Percentiles rank a stretch among this genome's conserved stretches.
Evolutionary conservation across 2,329 filamentous ascomycete genomes (phyloP).

Genomic region (Paraphoma chrysanthemicola): DNA sequence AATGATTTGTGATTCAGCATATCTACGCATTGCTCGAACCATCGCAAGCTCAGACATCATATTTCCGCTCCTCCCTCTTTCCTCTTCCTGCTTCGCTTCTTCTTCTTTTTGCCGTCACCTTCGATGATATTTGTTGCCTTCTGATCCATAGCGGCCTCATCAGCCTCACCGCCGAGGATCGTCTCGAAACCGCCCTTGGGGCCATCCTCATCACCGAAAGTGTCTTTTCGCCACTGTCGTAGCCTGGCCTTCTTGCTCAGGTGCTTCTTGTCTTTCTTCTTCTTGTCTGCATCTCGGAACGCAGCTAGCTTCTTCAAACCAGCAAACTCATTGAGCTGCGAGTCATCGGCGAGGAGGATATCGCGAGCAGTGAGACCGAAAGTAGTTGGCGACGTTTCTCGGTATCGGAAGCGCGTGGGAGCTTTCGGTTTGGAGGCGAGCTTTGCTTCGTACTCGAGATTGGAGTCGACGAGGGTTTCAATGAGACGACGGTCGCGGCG

Average conservation of each 20-base stretch:
- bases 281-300: slow-evolving; percentile 88
- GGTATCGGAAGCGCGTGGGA: slow-evolving; percentile 78
- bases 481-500: slow-evolving; percentile 83
- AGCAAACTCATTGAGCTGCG: slow-evolving; percentile 85
- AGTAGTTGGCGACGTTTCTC: slow-evolving; percentile 87
- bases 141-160: not conserved
- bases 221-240: slow-evolving; percentile 80
- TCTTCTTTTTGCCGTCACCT: slow-evolving; percentile 31
- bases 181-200: slow-evolving; percentile 51
- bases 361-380: slow-evolving; percentile 91
- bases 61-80: slow-evolving; percentile 17
- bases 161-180: slow-evolving; percentile 22
- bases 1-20: no score
- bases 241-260: slow-evolving; percentile 92
- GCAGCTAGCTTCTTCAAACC: slow-evolving; percentile 94
- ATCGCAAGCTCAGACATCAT: not conserved
- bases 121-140: slow-evolving; percentile 19
- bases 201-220: slow-evolving; percentile 68
- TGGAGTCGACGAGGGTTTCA: slow-evolving; percentile 83
- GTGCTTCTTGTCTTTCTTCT: slow-evolving; percentile 84
- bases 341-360: slow-evolving; percentile 88
- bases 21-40: no score
- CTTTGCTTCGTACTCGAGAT: slow-evolving; percentile 74
- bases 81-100: slow-evolving; percentile 34
- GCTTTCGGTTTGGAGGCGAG: slow-evolving; percentile 61